Evolutionary conservation across 2,329 filamentous ascomycete species (phyloP).

Genomic region (Colletotrichum gigasporum): DNA sequence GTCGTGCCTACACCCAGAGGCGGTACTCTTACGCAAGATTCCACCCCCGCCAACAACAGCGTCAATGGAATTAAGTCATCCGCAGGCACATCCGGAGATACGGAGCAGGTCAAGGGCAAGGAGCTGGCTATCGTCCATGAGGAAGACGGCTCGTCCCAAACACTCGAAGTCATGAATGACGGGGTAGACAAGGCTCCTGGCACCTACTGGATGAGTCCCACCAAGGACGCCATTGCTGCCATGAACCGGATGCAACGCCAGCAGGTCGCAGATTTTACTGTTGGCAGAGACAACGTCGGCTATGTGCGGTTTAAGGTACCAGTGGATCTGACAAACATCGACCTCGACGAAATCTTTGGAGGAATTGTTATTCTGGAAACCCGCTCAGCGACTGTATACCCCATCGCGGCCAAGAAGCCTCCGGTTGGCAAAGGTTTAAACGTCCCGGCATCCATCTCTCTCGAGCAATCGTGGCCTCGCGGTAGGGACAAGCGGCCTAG

Average conservation of each 20-base stretch:
- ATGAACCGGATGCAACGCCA: constrained; percentile 85
- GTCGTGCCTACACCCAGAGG: background rate
- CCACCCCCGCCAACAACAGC: background rate
- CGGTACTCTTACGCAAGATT: background rate
- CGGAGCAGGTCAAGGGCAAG: constrained; percentile 77
- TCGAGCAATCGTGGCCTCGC: constrained; percentile 94
- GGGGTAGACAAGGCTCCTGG: constrained; percentile 66
- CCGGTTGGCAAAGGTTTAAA: constrained; percentile 89
- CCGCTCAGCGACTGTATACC: constrained; percentile 90
- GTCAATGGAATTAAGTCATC: constrained; percentile 38
- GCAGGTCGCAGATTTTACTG: constrained; percentile 77
- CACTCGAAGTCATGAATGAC: constrained; percentile 37
- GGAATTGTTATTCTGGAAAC: constrained; percentile 79
- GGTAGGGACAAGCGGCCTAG: constrained; percentile 64
- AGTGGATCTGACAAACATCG: constrained; percentile 83
- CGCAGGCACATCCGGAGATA: constrained; percentile 60
- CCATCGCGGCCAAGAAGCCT: constrained; percentile 79
- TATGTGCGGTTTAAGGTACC: constrained; percentile 82
- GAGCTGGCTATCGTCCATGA: constrained; percentile 85
- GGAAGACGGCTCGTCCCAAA: constrained; percentile 56
- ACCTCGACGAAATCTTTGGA: constrained; percentile 82
- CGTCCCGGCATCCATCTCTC: constrained; percentile 85
- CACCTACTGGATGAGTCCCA: constrained; percentile 87
- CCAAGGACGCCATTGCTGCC: constrained; percentile 76
- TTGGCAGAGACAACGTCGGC: constrained; percentile 85